These are phyloP conservation scores for Piedraia hortae DNA, from an alignment of 2,329 filamentous ascomycete genomes.

Conservation along the genomic window DNA sequence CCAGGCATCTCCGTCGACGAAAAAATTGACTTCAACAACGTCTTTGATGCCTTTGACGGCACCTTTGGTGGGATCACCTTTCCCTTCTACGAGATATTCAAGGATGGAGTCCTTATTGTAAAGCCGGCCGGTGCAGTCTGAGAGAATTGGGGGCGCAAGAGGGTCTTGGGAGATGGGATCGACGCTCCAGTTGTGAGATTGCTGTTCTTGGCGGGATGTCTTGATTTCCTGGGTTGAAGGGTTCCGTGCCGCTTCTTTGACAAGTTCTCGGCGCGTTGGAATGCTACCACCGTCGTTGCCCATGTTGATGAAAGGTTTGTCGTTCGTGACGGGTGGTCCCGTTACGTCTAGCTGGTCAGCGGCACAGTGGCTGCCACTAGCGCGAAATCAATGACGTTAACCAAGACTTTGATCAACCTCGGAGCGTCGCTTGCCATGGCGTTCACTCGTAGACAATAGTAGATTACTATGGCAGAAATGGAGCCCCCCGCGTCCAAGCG, in stretches of 20 bases:
- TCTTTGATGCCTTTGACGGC: constrained; percentile 58
- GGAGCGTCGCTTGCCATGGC: background rate
- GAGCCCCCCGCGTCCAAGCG: constrained; percentile 31
- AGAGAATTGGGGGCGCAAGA: constrained; percentile 50
- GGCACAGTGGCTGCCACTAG: no score
- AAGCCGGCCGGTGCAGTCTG: constrained; percentile 55
- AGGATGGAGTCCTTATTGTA: constrained; percentile 91
- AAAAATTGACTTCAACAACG: constrained; percentile 63
- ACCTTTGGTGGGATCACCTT: constrained; percentile 31
- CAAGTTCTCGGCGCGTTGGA: constrained; percentile 79
- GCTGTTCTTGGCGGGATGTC: constrained; percentile 59
- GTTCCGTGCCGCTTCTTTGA: constrained; percentile 68
- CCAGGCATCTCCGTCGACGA: constrained; percentile 27
- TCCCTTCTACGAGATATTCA: constrained; percentile 31
- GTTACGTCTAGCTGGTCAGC: no score
- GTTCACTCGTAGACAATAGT: background rate
- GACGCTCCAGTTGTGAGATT: constrained; percentile 62
- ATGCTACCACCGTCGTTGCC: constrained; percentile 95
- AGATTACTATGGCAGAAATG: constrained; percentile 45
- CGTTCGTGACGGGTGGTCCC: no score
- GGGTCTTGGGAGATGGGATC: constrained; percentile 64
- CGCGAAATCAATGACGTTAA: no score
- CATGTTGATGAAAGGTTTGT: constrained; percentile 36
- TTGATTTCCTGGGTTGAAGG: constrained; percentile 70
- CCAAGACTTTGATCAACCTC: no score